Evolutionary conservation across 1,139 yeast genomes (phyloP).

Genomic region (Kodamaea anthophila): DNA sequence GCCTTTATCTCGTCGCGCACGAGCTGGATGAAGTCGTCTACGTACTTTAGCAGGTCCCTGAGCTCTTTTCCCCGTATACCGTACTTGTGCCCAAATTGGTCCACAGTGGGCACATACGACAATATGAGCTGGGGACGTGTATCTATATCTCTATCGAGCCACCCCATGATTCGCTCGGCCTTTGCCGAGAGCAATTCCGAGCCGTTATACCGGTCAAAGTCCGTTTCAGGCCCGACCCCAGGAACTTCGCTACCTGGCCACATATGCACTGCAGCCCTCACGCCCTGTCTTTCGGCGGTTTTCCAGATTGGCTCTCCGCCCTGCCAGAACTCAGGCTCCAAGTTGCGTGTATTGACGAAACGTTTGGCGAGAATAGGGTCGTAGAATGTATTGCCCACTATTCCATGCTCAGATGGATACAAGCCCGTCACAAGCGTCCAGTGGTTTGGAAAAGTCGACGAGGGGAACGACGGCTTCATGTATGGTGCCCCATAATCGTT

Average conservation of each 20-base stretch:
- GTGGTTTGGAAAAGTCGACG: conserved; percentile 87
- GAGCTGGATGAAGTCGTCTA: conserved; percentile 57
- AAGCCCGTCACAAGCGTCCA: conserved; percentile 88
- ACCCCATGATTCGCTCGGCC: conserved; percentile 48
- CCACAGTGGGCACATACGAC: conserved; percentile 77
- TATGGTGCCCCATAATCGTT: conserved; percentile 69
- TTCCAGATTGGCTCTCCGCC: conserved; percentile 90
- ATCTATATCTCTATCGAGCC: conserved; percentile 56
- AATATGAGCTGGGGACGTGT: conserved; percentile 73
- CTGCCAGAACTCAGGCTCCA: conserved; percentile 63
- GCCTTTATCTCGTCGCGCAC: conserved; percentile 41
- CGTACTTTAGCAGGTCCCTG: conserved; percentile 48
- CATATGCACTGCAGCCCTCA: conserved; percentile 81
- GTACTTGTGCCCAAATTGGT: conserved; percentile 62
- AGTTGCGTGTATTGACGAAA: conserved; percentile 58
- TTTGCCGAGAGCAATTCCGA: conserved; percentile 56
- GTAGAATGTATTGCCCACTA: conserved; percentile 76
- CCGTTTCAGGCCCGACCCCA: conserved; percentile 38
- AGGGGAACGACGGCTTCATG: conserved; percentile 83
- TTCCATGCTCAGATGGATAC: conserved; percentile 80
- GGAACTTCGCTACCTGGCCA: conserved; percentile 91
- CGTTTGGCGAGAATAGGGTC: conserved; percentile 52
- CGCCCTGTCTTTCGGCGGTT: conserved; percentile 62
- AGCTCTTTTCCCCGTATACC: conserved; percentile 63
- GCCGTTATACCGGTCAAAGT: conserved; percentile 59